These are phyloP conservation scores for Silene noctiflora DNA, from an alignment of 179 eudicot genomes.

Conservation along the genomic window DNA sequence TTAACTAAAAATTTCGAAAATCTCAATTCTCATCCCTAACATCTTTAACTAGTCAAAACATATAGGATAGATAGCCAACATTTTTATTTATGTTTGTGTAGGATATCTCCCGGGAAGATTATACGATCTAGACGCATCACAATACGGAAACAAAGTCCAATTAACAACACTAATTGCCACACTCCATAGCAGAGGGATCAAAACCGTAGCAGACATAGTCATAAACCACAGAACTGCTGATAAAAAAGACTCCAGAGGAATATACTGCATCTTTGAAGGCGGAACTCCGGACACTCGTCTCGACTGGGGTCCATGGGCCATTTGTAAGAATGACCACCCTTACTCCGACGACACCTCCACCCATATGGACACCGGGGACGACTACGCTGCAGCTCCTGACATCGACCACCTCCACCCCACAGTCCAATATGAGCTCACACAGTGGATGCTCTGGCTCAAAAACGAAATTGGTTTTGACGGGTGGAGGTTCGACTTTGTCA, in stretches of 20 bases:
- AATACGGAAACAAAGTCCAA: conserved; percentile 43
- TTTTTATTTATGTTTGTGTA: not conserved
- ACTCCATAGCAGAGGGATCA: conserved; percentile 49
- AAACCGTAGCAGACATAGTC: conserved; percentile 62
- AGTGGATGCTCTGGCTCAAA: conserved; percentile 71
- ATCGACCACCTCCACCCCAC: conserved; percentile 27
- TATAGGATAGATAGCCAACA: no score
- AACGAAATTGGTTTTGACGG: conserved; percentile 24
- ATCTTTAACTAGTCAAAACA: no score
- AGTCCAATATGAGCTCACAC: conserved; percentile 56
- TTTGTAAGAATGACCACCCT: conserved; percentile 17
- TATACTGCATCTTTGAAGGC: conserved; percentile 44
- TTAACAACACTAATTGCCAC: conserved; percentile 41
- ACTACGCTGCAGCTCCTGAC: conserved; percentile 29
- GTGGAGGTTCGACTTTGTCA: conserved; percentile 55
- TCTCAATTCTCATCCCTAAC: no score
- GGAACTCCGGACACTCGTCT: conserved; percentile 21
- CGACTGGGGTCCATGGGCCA: conserved; percentile 32
- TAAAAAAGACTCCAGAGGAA: conserved; percentile 31
- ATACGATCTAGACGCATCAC: conserved; percentile 63
- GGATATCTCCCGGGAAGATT: conserved; percentile 76
- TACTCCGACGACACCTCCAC: conserved; percentile 23
- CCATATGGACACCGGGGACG: conserved; percentile 24
- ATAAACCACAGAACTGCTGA: conserved; percentile 55
- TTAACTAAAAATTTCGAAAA: no score